These are phyloP conservation scores for Clarireedia paspali DNA, from an alignment of 2,329 filamentous ascomycete species.

Conservation along the genomic window DNA sequence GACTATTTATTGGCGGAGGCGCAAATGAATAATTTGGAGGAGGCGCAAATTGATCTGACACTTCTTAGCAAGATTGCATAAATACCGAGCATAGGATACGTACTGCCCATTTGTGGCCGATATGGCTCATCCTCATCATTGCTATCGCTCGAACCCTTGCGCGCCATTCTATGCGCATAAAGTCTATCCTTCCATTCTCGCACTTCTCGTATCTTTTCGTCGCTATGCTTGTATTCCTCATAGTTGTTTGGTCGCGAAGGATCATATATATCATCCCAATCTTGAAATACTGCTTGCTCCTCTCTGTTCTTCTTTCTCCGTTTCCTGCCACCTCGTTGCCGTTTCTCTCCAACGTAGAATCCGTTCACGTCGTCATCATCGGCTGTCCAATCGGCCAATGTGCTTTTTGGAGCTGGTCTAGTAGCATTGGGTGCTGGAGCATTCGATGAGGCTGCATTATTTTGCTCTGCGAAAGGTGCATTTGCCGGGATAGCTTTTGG, in stretches of 20 bases:
- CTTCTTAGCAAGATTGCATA: slow-evolving; percentile 12
- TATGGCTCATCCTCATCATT: slow-evolving; percentile 35
- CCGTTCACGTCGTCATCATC: slow-evolving; percentile 72
- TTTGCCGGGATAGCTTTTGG: slow-evolving; percentile 35
- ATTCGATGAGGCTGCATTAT: slow-evolving; percentile 26
- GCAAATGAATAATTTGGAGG: slow-evolving; percentile 49
- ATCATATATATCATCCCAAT: slow-evolving; percentile 92
- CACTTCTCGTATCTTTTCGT: slow-evolving; percentile 73
- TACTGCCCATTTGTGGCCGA: slow-evolving; percentile 37
- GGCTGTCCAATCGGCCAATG: slow-evolving; percentile 72
- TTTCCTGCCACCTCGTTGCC: slow-evolving; percentile 60
- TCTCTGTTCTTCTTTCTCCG: slow-evolving; percentile 66
- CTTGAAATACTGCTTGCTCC: slow-evolving; percentile 50
- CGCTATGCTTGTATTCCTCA: slow-evolving; percentile 75
- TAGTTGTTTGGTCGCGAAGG: slow-evolving; percentile 75
- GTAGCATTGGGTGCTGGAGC: slow-evolving; percentile 27
- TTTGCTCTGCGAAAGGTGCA: slow-evolving; percentile 17
- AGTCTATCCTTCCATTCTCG: slow-evolving; percentile 79
- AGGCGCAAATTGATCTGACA: slow-evolving; percentile 51
- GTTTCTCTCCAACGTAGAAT: slow-evolving; percentile 54
- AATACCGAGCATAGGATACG: slow-evolving; percentile 18
- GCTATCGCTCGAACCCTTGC: slow-evolving; percentile 38
- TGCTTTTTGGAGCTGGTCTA: slow-evolving; percentile 51
- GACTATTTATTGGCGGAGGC: slow-evolving; percentile 39
- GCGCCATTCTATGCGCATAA: slow-evolving; percentile 58